phyloP scores from a whole-genome alignment of 306 rosid genomes.

The Carpinus fangiana region DNA sequence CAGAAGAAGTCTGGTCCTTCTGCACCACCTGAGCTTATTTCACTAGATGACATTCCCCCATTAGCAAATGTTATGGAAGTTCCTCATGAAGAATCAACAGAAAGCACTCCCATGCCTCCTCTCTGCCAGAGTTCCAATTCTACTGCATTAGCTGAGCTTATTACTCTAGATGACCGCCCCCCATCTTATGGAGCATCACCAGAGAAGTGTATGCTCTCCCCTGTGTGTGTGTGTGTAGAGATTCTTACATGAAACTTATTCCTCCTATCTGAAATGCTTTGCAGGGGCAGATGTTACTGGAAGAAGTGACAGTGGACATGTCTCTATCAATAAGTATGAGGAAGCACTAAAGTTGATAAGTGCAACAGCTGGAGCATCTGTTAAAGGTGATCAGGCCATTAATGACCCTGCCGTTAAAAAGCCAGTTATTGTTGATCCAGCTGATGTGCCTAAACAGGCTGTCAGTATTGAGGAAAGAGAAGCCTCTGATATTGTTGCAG shows the following conservation, averaged over 20 bases:
- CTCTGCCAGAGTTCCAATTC: slow-evolving; percentile 30
- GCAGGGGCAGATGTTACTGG: slow-evolving; percentile 40
- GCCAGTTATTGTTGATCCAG: slow-evolving; percentile 28
- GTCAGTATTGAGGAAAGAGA: slow-evolving; percentile 34
- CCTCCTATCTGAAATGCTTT: slow-evolving; percentile 30
- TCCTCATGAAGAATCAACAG: slow-evolving; percentile 31
- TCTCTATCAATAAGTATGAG: slow-evolving; percentile 26
- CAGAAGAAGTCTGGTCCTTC: slow-evolving; percentile 34
- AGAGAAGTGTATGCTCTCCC: slow-evolving; percentile 38
- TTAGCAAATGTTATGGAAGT: slow-evolving; percentile 27
- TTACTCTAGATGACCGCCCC: slow-evolving; percentile 21
- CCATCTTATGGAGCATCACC: slow-evolving; percentile 28
- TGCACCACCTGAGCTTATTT: slow-evolving; percentile 48
- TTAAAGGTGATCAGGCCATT: slow-evolving; percentile 24
- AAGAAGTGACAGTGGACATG: slow-evolving; percentile 29
- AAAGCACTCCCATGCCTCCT: slow-evolving; percentile 23
- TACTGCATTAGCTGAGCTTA: slow-evolving; percentile 31
- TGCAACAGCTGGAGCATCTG: slow-evolving; percentile 28
- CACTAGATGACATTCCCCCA: slow-evolving; percentile 40
- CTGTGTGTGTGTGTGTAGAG: slow-evolving; percentile 1
- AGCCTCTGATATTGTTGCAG: slow-evolving; percentile 22
- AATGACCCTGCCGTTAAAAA: slow-evolving; percentile 33
- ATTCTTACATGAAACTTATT: background rate
- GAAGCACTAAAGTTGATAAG: slow-evolving; percentile 28
- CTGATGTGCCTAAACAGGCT: slow-evolving; percentile 25